Evolutionary conservation across 2,329 filamentous ascomycete species (phyloP).

Genomic region (Colletotrichum sp.): DNA sequence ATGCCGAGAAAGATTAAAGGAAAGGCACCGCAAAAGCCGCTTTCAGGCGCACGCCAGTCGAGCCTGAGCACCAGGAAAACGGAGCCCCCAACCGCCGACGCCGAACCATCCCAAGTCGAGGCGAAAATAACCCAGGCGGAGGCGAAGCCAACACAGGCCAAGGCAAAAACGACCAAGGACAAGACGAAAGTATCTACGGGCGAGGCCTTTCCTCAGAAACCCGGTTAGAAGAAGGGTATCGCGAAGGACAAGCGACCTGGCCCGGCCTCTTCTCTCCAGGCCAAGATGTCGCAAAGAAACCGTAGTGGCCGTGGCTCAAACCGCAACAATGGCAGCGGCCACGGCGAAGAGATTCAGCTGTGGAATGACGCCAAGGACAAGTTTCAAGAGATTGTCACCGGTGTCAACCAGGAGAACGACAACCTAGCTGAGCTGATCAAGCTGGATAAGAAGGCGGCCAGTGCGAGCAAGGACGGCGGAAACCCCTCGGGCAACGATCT

Average conservation of each 20-base stretch:
- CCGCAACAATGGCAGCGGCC: conserved; percentile 46
- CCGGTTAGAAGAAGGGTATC: conserved; percentile 1
- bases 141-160: background rate
- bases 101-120: background rate
- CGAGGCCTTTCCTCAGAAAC: background rate
- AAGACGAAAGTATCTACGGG: background rate
- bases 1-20: background rate
- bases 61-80: background rate
- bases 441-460: conserved; percentile 45
- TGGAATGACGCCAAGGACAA: conserved; percentile 47
- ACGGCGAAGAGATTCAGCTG: conserved; percentile 48
- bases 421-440: conserved; percentile 42
- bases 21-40: background rate
- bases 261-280: background rate
- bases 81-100: background rate
- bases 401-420: conserved; percentile 48
- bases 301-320: conserved; percentile 49
- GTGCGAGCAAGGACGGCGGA: conserved; percentile 39
- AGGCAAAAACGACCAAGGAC: background rate
- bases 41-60: background rate
- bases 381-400: conserved; percentile 42
- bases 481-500: conserved; percentile 30
- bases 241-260: background rate
- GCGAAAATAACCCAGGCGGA: background rate
- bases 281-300: conserved; percentile 48